Conservation (phyloP, 768 basidiomycete genomes). For the Termitomyces sp. region DNA sequence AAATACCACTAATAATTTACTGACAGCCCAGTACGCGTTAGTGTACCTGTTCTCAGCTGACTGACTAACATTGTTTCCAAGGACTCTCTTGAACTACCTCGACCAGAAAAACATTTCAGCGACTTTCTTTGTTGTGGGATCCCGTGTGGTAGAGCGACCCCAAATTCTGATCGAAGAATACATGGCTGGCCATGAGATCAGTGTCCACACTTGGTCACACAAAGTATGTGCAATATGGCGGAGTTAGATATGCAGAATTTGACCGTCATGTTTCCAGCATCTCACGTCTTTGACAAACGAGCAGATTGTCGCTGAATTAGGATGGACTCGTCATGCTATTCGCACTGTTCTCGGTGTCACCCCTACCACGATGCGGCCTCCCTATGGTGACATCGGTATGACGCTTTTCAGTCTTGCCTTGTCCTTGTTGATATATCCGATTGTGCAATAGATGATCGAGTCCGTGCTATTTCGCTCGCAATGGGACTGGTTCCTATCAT, state of each 20-base stretch:
- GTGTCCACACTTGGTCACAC: conserved; percentile 92
- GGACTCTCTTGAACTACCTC: conserved; percentile 72
- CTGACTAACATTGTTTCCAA: conserved; percentile 13
- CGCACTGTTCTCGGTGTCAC: conserved; percentile 69
- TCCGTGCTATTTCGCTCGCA: conserved; percentile 82
- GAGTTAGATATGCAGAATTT: background rate
- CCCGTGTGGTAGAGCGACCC: conserved; percentile 77
- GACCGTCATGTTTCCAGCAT: conserved; percentile 30
- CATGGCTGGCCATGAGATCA: conserved; percentile 75
- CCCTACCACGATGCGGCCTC: conserved; percentile 75
- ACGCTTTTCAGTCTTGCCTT: background rate
- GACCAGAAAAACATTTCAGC: conserved; percentile 55
- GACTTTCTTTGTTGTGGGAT: conserved; percentile 91
- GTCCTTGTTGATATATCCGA: background rate
- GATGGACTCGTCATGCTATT: conserved; percentile 88
- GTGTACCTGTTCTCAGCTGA: background rate
- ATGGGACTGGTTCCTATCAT: conserved; percentile 92
- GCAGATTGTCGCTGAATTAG: conserved; percentile 89
- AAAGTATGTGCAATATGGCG: conserved; percentile 32
- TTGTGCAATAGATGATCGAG: conserved; percentile 69
- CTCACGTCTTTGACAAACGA: conserved; percentile 70
- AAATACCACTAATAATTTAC: conserved; percentile 1
- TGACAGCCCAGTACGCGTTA: conserved; percentile 19
- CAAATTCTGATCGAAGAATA: conserved; percentile 73
- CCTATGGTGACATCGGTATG: conserved; percentile 73